A percentile compares a stretch with the other conserved stretches of the same genome.
These are phyloP conservation scores for Cutaneotrichosporon sp. DNA, from an alignment of 1,284 basidiomycete species.

Conservation along the genomic window DNA sequence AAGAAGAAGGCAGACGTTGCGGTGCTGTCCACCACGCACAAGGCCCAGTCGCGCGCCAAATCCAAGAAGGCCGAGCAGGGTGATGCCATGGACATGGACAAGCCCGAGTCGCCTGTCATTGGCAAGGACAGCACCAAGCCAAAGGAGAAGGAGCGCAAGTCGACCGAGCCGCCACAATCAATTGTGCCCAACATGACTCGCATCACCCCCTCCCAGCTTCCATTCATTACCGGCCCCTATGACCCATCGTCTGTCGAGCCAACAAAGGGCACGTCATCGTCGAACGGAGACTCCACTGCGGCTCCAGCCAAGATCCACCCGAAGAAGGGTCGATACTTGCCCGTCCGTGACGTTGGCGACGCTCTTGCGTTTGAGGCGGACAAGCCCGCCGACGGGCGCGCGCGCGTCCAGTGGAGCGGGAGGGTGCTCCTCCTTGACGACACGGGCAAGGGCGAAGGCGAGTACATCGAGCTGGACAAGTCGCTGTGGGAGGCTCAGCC, in stretches of 20 bases:
- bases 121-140: slow-evolving; percentile 51
- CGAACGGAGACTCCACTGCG: neutral
- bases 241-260: slow-evolving; percentile 10
- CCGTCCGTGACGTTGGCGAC: slow-evolving; percentile 18
- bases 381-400: slow-evolving; percentile 17
- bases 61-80: slow-evolving; percentile 62
- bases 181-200: slow-evolving; percentile 82
- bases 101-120: slow-evolving; percentile 31
- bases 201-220: slow-evolving; percentile 83
- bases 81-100: slow-evolving; percentile 68
- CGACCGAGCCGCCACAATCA: slow-evolving; percentile 67
- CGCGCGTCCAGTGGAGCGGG: slow-evolving; percentile 48
- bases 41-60: slow-evolving; percentile 85
- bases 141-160: slow-evolving; percentile 23
- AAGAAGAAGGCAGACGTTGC: slow-evolving; percentile 85
- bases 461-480: slow-evolving; percentile 60
- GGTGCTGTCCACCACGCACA: slow-evolving; percentile 89
- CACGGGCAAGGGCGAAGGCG: slow-evolving; percentile 48
- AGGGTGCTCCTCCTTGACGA: slow-evolving; percentile 77
- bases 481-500: slow-evolving; percentile 49
- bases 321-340: slow-evolving; percentile 18
- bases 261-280: neutral
- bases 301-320: slow-evolving; percentile 4
- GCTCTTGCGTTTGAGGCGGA: slow-evolving; percentile 12
- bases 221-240: slow-evolving; percentile 57